Evolutionary conservation across 2,329 filamentous ascomycete species (phyloP), one percentile per base, ranked within the genome.

Genomic region (Clonostachys sp.): DNA sequence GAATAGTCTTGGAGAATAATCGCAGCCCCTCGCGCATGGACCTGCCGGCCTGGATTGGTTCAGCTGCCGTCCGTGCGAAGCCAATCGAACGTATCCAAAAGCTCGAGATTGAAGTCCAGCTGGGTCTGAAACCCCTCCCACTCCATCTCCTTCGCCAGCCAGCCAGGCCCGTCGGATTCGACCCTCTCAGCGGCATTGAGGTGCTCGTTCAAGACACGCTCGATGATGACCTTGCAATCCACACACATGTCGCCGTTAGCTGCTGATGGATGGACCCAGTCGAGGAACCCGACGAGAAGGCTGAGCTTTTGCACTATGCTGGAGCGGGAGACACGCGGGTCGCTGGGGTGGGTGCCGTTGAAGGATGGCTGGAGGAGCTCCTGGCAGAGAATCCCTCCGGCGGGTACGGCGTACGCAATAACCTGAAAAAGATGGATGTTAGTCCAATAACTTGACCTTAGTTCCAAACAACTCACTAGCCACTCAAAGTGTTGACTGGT

Each of bases 41-140:
- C 24, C 9, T 10, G 6, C 24, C 24, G 24, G 24, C 24, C 24
- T 9, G 24, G 5, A 9, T 8, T 30, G 24, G 24, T 30, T 39
- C 36, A 39, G 5, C 36, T 39, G 12, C 36, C 49, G 56, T 51
- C 50, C 10, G 49, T 17, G 43, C 66, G 53, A 44, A 74, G 53
- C 72, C 72, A 77, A 48, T 74, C 70, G 55, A 73, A 77, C 0
- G 73, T 76, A 51, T 77, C 71, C 2, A 76, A 52, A 34, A 77
- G 58, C 47, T 75, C 72, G 48, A 75, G 74, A 47, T 71, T 72
- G 46, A 75, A 76, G 18, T 56, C 55, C 2, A 44, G 12, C 20
- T 30, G 16, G 45, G 45, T 30, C 5, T 33, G 16, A n/a, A 41
- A 12, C 9, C 30, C 18, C 7, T 18, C 45, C 7, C 20, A 16